Conservation (phyloP, 2,329 filamentous ascomycete genomes). For the Pezicula carpinea region DNA sequence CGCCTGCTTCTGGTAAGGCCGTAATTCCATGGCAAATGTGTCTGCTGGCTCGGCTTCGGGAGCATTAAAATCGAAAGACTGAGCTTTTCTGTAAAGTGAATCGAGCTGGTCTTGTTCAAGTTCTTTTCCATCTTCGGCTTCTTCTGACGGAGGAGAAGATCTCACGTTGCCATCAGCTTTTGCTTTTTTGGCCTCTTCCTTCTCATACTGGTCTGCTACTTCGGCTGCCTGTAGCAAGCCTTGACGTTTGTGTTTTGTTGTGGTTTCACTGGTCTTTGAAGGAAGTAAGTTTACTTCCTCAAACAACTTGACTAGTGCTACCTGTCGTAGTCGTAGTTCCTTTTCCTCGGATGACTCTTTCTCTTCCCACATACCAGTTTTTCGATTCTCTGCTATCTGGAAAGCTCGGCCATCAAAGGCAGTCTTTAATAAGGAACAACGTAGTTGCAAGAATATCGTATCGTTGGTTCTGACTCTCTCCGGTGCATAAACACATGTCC, state of each 20-base stretch:
- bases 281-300: constrained; percentile 83
- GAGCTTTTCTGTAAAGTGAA: constrained; percentile 88
- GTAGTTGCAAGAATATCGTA: constrained; percentile 85
- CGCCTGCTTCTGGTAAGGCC: constrained; percentile 93
- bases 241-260: constrained; percentile 75
- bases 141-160: constrained; percentile 45
- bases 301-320: constrained; percentile 82
- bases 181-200: constrained; percentile 39
- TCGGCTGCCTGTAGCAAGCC: constrained; percentile 84
- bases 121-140: constrained; percentile 79
- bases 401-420: constrained; percentile 67
- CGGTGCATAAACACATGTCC: constrained; percentile 81
- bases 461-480: constrained; percentile 85
- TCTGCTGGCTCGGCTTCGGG: constrained; percentile 79
- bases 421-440: constrained; percentile 67
- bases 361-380: constrained; percentile 73
- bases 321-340: constrained; percentile 75
- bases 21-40: constrained; percentile 76
- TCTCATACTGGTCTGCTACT: constrained; percentile 71
- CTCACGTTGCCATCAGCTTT: constrained; percentile 11
- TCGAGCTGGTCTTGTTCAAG: constrained; percentile 95
- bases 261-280: constrained; percentile 65
- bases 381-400: constrained; percentile 62
- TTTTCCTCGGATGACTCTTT: constrained; percentile 84
- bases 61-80: constrained; percentile 92